These are phyloP conservation scores for Hymenoscyphus occultus DNA, from an alignment of 2,329 filamentous ascomycete species.

Conservation along the genomic window DNA sequence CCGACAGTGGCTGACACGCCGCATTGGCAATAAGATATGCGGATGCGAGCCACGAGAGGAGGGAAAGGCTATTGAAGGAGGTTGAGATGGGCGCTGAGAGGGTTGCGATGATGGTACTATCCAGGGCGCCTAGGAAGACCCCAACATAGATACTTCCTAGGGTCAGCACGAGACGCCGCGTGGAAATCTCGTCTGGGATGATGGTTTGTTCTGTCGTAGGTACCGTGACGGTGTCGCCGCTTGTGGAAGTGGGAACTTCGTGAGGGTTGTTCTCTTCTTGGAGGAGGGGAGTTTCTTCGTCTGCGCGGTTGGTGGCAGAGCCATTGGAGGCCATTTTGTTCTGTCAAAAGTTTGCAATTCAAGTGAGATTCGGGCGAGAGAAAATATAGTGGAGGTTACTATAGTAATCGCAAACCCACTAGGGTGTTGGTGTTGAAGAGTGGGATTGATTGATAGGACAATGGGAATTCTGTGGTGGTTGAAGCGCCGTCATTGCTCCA, in stretches of 20 bases:
- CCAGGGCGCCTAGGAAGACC: conserved; percentile 63
- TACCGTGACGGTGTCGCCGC: conserved; percentile 3
- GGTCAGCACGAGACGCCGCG: conserved; percentile 50
- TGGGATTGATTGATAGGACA: too few species aligned
- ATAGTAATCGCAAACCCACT: too few species aligned
- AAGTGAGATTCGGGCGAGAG: too few species aligned
- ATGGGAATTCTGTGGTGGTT: too few species aligned
- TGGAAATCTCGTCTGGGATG: conserved; percentile 48
- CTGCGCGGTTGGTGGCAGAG: conserved; percentile 8
- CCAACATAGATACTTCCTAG: conserved; percentile 56
- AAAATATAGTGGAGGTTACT: too few species aligned
- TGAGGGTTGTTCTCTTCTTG: conserved; percentile 18
- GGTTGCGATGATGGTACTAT: conserved; percentile 82
- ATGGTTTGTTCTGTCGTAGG: conserved; percentile 33
- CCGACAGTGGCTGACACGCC: conserved; percentile 80
- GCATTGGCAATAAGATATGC: conserved; percentile 87
- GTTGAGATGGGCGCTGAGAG: conserved; percentile 79
- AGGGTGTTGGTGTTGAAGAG: too few species aligned
- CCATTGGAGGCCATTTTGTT: conserved; percentile 5
- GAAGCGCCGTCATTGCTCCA: too few species aligned
- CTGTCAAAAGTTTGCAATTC: too few species aligned
- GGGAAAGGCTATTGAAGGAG: conserved; percentile 75
- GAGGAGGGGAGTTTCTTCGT: conserved; percentile 35
- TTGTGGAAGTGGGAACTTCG: background rate
- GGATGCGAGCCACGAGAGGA: conserved; percentile 84